Evolutionary conservation across 345 rosid genomes (phyloP), one percentile per base, ranked within the genome.

Genomic region (Pugionium cornutum): DNA sequence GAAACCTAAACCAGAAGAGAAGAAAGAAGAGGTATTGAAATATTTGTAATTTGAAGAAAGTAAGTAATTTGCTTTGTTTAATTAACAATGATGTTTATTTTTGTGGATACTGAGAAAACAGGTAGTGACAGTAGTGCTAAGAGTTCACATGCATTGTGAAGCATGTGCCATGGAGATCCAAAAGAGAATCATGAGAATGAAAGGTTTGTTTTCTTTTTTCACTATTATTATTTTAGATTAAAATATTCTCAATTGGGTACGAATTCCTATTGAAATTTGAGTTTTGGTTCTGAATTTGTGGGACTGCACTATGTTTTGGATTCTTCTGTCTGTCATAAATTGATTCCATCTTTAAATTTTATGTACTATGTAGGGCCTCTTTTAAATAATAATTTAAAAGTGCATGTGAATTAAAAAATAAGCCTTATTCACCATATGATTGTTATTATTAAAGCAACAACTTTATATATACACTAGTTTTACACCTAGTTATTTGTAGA

Each of bases 71-170:
- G 50, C 27, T 50, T 45, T 45, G 32, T 39, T 72, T 32, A 50
- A 65, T 66, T 58, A 65, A 66, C 56, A 49, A 7, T 9, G 32
- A 64, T 18, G 18, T 18, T 18, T 42, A 6, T 6, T 41, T 56
- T 55, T 49, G 70, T 57, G 70, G 72, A 36, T 32, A 84, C 31
- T 78, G 76, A 35, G 86, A 35, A 32, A 49, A 57, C 59, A 72
- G 62, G 86, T 77, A 68, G 76, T 86, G 59, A 77, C 68, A n/a
- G 90, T 88, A 74, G 86, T 90, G 64, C 73, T 92, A 8, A 79
- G 74, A 66, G 92, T 88, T 36, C 84, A 80, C 84, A 92, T 92
- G 98, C 97, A 92, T 69, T 92, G 98, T 62, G 98, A 92, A 49
- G 97, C 90, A 52, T 92, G 98, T 77, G 84, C 97, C 26, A 82